A percentile compares a stretch with the other conserved stretches of the same genome.
phyloP scores from a whole-genome alignment of 805 yeast genomes.

The Candida saitoana region DNA sequence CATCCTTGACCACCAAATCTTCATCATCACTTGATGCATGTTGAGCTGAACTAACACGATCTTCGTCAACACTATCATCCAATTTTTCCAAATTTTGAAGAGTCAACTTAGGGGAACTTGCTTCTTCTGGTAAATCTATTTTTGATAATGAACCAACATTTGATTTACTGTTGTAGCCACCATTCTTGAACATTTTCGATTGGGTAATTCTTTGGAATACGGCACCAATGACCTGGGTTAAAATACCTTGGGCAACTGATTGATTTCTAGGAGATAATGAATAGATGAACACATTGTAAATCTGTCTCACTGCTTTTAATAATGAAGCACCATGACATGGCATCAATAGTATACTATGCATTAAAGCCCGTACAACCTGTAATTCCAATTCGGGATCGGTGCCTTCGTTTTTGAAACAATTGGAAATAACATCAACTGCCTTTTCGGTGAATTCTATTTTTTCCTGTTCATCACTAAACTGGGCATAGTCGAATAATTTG shows the following conservation, averaged over 20 bases:
- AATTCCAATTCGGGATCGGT: slow-evolving; percentile 86
- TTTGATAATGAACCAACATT: slow-evolving; percentile 18
- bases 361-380: slow-evolving; percentile 87
- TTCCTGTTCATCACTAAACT: slow-evolving; percentile 58
- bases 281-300: slow-evolving; percentile 85
- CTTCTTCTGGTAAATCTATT: slow-evolving; percentile 7
- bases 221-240: slow-evolving; percentile 84
- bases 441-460: slow-evolving; percentile 66
- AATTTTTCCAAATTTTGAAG: slow-evolving; percentile 56
- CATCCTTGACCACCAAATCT: slow-evolving; percentile 79
- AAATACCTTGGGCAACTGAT: slow-evolving; percentile 90
- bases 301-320: slow-evolving; percentile 86
- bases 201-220: slow-evolving; percentile 67
- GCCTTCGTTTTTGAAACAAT: slow-evolving; percentile 87
- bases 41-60: slow-evolving; percentile 46
- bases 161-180: slow-evolving; percentile 9
- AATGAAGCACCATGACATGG: slow-evolving; percentile 89
- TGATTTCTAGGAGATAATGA: slow-evolving; percentile 82
- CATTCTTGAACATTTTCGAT: slow-evolving; percentile 41
- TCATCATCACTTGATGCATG: slow-evolving; percentile 49
- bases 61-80: slow-evolving; percentile 50
- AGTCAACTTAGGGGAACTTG: slow-evolving; percentile 40
- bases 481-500: slow-evolving; percentile 81
- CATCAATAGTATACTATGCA: slow-evolving; percentile 79
- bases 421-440: slow-evolving; percentile 77